These are phyloP conservation scores for Pythium myriotylum DNA, from an alignment of 352 stramenopile species.

Conservation along the genomic window DNA sequence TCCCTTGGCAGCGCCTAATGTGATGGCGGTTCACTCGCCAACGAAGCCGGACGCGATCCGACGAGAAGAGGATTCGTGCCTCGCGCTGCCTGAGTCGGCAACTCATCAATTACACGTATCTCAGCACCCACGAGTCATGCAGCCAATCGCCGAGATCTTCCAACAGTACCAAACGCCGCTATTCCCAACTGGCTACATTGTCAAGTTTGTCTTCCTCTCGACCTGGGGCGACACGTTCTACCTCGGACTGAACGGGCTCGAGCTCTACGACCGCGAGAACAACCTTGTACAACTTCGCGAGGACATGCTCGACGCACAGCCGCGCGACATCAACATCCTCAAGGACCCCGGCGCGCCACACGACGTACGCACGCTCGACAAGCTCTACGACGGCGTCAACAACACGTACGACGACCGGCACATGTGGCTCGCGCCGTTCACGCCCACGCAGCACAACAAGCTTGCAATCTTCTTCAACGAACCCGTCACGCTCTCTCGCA, in stretches of 20 bases:
- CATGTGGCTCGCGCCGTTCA: slow-evolving; percentile 75
- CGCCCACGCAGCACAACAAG: slow-evolving; percentile 66
- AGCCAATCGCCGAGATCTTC: slow-evolving; percentile 57
- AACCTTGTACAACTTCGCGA: slow-evolving; percentile 41
- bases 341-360: slow-evolving; percentile 59
- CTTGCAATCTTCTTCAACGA: slow-evolving; percentile 82
- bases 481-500: slow-evolving; percentile 71
- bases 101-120: not conserved
- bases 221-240: slow-evolving; percentile 83
- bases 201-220: slow-evolving; percentile 83
- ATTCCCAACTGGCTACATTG: slow-evolving; percentile 81
- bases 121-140: slow-evolving; percentile 27
- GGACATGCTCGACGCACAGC: slow-evolving; percentile 68
- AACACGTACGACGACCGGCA: slow-evolving; percentile 77
- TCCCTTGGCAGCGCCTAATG: slow-evolving; percentile 3
- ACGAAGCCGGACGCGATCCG: slow-evolving; percentile 19
- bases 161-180: slow-evolving; percentile 90
- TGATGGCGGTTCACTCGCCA: slow-evolving; percentile 25
- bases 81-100: not conserved
- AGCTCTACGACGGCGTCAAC: slow-evolving; percentile 76
- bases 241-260: slow-evolving; percentile 77
- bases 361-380: slow-evolving; percentile 73
- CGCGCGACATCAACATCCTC: slow-evolving; percentile 82
- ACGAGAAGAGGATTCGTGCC: slow-evolving; percentile 14
- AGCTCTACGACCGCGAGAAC: slow-evolving; percentile 70